Percentiles rank a stretch among this genome's conserved stretches.
Evolutionary conservation across 2,329 filamentous ascomycete species (phyloP).

Genomic region (Cordyceps fumosorosea): DNA sequence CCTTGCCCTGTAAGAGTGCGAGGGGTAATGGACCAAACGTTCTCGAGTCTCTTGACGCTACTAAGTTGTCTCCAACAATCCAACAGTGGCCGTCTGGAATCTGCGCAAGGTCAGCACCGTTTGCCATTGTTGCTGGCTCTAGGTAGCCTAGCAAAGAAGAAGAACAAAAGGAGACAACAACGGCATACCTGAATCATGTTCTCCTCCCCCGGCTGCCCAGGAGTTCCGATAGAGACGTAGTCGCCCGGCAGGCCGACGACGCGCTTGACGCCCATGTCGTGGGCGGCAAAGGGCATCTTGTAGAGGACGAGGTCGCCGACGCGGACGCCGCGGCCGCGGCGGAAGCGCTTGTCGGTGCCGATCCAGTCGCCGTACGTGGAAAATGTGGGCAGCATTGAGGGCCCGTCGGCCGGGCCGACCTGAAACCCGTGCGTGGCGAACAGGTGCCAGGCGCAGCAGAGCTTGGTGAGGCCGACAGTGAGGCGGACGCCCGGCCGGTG

Average conservation of each 20-base stretch:
- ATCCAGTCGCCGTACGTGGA: conserved; percentile 60
- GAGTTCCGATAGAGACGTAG: conserved; percentile 62
- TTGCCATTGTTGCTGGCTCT: neutral
- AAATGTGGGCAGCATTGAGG: conserved; percentile 88
- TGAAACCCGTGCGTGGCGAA: conserved; percentile 55
- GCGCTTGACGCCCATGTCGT: conserved; percentile 66
- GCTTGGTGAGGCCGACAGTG: neutral
- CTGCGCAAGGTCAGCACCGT: conserved; percentile 35
- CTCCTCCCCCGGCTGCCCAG: conserved; percentile 38
- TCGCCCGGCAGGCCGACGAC: conserved; percentile 71
- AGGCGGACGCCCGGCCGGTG: neutral
- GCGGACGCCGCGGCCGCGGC: conserved; percentile 55
- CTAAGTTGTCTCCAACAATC: conserved; percentile 81
- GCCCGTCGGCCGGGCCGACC: conserved; percentile 56
- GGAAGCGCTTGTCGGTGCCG: conserved; percentile 60
- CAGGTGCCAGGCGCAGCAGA: conserved; percentile 23
- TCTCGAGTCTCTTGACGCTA: conserved; percentile 78
- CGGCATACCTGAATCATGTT: conserved; percentile 58
- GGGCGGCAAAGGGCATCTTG: conserved; percentile 61
- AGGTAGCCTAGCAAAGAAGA: no score
- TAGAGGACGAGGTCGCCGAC: conserved; percentile 86
- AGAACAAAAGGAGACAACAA: neutral
- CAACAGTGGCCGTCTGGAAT: conserved; percentile 90
- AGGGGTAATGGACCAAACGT: conserved; percentile 81
- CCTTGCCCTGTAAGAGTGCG: conserved; percentile 76